phyloP scores from a whole-genome alignment of 805 yeast genomes.

The Blastobotrys americana region DNA sequence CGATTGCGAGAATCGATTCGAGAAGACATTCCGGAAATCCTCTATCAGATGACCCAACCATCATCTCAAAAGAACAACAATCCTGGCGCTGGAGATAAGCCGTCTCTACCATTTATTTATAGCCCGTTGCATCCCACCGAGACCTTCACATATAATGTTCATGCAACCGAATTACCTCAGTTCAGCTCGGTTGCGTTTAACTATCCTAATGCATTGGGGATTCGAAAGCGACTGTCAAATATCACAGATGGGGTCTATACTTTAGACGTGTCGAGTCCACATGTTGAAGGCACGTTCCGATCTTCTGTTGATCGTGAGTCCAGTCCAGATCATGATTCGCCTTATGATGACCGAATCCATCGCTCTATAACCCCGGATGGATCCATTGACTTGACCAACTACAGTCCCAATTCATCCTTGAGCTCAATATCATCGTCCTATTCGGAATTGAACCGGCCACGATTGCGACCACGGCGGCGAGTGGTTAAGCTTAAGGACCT shows the following conservation, averaged over 20 bases:
- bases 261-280: neutral
- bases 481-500: no score
- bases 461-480: no score
- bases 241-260: neutral
- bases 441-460: no score
- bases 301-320: neutral
- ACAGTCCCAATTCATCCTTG: no score
- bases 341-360: neutral
- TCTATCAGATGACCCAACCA: constrained; percentile 24
- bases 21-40: constrained; percentile 31
- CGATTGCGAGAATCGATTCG: constrained; percentile 25
- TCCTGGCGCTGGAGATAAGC: neutral
- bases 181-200: neutral
- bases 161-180: neutral
- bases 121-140: neutral
- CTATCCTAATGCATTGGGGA: neutral
- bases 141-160: neutral
- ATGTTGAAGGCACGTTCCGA: neutral
- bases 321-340: neutral
- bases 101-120: neutral
- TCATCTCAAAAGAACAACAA: neutral
- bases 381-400: no score
- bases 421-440: no score
- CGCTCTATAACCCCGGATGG: no score
- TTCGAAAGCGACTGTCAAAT: neutral